phyloP scores from a whole-genome alignment of 2,329 filamentous ascomycete species.

The Shiraia bambusicola region DNA sequence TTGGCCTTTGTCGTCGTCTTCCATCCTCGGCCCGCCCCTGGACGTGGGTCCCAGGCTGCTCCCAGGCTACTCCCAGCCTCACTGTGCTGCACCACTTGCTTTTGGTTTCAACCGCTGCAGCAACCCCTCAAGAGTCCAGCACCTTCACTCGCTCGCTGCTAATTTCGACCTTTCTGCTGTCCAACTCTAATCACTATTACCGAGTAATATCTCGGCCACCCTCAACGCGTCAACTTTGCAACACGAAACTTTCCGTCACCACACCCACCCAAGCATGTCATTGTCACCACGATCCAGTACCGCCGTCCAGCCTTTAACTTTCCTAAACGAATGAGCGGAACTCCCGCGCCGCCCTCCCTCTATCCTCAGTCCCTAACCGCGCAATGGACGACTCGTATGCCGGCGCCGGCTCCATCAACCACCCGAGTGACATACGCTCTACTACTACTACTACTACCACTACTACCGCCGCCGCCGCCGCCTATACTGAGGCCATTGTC shows the following conservation, averaged over 20 bases:
- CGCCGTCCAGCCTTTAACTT: slow-evolving; percentile 18
- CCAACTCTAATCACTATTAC: background rate
- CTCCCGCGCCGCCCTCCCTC: slow-evolving; percentile 8
- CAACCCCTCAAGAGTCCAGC: background rate
- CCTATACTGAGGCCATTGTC: slow-evolving; percentile 12
- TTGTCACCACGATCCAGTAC: slow-evolving; percentile 27
- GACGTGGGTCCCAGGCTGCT: too few relatives aligned
- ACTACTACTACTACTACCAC: too few relatives aligned
- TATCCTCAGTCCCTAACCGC: slow-evolving; percentile 13
- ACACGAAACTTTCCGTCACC: background rate
- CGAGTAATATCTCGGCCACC: background rate
- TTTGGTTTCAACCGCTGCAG: too few relatives aligned
- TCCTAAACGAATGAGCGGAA: slow-evolving; percentile 35
- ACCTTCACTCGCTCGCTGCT: background rate
- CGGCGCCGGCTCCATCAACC: slow-evolving; percentile 17
- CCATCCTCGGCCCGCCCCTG: too few relatives aligned
- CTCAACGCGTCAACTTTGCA: background rate
- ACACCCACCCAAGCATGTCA: slow-evolving; percentile 29
- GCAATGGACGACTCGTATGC: slow-evolving; percentile 34
- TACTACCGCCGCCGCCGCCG: too few relatives aligned
- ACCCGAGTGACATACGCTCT: slow-evolving; percentile 11
- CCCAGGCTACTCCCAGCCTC: too few relatives aligned
- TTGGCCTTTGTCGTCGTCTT: too few relatives aligned
- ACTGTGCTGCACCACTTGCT: too few relatives aligned
- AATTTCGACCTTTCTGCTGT: background rate